A percentile compares a stretch with the other conserved stretches of the same genome.
These are phyloP conservation scores for Paxillus rubicundulus DNA, from an alignment of 768 basidiomycete genomes.

Conservation along the genomic window DNA sequence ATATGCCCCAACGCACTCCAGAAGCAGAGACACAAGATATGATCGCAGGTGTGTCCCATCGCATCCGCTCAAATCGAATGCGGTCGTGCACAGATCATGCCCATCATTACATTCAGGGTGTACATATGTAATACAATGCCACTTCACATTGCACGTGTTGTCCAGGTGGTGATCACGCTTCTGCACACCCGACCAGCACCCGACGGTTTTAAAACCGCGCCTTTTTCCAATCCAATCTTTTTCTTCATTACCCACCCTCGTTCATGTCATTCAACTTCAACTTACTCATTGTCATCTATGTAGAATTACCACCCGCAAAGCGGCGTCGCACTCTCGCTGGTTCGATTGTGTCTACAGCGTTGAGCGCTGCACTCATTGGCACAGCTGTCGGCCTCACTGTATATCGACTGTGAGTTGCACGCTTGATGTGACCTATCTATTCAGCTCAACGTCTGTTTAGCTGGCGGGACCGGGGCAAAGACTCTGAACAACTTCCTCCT, in stretches of 20 bases:
- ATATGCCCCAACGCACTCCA: constrained; percentile 29
- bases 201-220: constrained; percentile 15
- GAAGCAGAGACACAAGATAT: constrained; percentile 46
- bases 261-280: constrained; percentile 34
- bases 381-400: constrained; percentile 85
- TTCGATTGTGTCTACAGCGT: constrained; percentile 78
- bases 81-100: constrained; percentile 24
- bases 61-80: constrained; percentile 21
- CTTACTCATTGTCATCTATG: constrained; percentile 47
- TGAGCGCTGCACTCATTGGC: constrained; percentile 83
- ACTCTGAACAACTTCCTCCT: constrained; percentile 41
- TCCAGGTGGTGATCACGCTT: constrained; percentile 13
- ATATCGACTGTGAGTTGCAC: constrained; percentile 70
- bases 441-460: constrained; percentile 34
- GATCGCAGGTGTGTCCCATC: constrained; percentile 40
- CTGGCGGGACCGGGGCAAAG: constrained; percentile 77
- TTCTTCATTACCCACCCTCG: constrained; percentile 12
- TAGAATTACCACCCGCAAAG: constrained; percentile 78
- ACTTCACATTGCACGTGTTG: constrained; percentile 17
- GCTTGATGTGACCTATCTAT: neutral
- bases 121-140: constrained; percentile 16
- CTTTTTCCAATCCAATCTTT: constrained; percentile 11
- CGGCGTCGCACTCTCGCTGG: constrained; percentile 79
- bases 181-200: constrained; percentile 7
- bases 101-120: constrained; percentile 9